These are phyloP conservation scores for Alternaria sp. DNA, from an alignment of 2,329 filamentous ascomycete species.

Conservation along the genomic window DNA sequence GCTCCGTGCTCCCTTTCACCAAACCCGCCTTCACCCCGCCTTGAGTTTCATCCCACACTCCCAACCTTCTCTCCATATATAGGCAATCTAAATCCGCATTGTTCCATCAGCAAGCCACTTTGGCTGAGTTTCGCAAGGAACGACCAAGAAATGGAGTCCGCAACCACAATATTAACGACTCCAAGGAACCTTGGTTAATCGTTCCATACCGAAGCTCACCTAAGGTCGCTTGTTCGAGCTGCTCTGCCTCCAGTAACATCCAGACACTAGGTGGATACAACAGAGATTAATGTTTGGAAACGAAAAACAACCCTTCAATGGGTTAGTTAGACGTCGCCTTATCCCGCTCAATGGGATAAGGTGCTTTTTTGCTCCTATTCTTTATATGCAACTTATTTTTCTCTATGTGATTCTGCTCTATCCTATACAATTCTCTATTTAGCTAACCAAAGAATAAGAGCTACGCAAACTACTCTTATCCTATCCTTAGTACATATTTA, in stretches of 20 bases:
- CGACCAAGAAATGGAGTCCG: constrained; percentile 2
- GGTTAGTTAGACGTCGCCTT: constrained; percentile 2
- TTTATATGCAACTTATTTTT: background rate
- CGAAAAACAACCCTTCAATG: background rate
- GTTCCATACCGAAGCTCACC: constrained; percentile 7
- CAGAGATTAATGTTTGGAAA: background rate
- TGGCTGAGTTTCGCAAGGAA: constrained; percentile 6
- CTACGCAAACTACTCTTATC: background rate
- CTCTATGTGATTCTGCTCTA: background rate
- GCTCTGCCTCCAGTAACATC: background rate
- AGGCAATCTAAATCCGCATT: background rate
- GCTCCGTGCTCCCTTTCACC: background rate
- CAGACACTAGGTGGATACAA: constrained; percentile 5
- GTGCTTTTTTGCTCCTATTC: constrained; percentile 1
- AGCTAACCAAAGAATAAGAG: background rate
- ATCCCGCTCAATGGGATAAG: background rate
- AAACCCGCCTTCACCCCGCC: background rate
- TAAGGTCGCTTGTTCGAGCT: background rate
- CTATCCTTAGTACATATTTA: background rate
- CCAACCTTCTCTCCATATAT: background rate
- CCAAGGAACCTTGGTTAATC: constrained; percentile 5
- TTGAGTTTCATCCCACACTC: background rate
- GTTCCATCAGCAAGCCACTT: constrained; percentile 1
- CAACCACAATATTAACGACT: constrained; percentile 5
- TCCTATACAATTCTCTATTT: background rate